Conservation (phyloP, 2,329 filamentous ascomycete genomes). For the Fusarium sp. region DNA sequence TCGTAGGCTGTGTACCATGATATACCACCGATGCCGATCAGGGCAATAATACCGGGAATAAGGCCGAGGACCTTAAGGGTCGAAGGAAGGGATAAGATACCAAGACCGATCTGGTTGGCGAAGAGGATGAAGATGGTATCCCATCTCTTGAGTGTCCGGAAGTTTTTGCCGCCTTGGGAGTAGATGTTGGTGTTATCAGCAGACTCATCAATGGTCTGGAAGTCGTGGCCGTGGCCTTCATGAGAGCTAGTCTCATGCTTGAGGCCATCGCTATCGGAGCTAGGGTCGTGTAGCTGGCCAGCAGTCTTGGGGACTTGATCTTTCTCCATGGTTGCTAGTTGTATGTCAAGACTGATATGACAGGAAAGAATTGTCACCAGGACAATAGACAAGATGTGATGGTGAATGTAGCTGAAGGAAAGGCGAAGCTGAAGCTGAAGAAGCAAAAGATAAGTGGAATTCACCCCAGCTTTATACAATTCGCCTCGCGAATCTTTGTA, state of each 20-base stretch:
- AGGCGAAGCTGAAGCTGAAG: conserved; percentile 7
- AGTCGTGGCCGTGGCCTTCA: conserved; percentile 32
- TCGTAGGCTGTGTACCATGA: conserved; percentile 68
- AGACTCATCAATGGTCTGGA: conserved; percentile 30
- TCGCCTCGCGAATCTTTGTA: background rate
- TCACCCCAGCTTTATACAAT: conserved; percentile 12
- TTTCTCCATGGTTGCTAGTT: conserved; percentile 24
- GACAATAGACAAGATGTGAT: background rate
- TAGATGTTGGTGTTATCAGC: conserved; percentile 41
- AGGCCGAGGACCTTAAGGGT: conserved; percentile 76
- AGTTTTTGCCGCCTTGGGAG: conserved; percentile 43
- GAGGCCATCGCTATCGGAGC: conserved; percentile 31
- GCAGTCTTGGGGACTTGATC: background rate
- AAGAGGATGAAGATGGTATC: conserved; percentile 46
- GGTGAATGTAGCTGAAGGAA: background rate
- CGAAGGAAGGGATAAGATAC: conserved; percentile 75
- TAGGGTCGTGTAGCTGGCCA: conserved; percentile 26
- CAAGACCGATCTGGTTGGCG: conserved; percentile 48
- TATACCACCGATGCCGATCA: conserved; percentile 72
- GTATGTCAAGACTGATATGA: background rate
- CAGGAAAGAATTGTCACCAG: conserved; percentile 4
- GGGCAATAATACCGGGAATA: conserved; percentile 75
- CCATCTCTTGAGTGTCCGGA: conserved; percentile 43
- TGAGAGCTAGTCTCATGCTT: conserved; percentile 23
- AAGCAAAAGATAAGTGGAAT: background rate